phyloP scores from a whole-genome alignment of 306 rosid genomes.

The Echinosophora koreensis region DNA sequence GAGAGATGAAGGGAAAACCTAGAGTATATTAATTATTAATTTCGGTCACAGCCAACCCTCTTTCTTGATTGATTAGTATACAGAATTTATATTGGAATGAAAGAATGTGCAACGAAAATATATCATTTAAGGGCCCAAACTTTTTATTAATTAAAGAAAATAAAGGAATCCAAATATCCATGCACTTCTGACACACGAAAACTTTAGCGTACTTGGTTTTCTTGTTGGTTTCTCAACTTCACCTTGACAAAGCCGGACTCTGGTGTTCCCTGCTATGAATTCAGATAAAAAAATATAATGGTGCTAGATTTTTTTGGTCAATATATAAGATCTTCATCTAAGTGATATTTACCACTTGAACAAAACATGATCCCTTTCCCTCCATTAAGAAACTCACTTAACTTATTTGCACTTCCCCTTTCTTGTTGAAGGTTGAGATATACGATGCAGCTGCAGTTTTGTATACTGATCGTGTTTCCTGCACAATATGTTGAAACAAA shows the following conservation, averaged over 20 bases:
- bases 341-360: not conserved
- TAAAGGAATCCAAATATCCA: not conserved
- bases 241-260: not conserved
- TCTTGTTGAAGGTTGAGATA: no score
- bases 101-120: no score
- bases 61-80: no score
- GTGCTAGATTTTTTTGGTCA: not conserved
- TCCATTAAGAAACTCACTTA: not conserved
- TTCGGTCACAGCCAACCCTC: no score
- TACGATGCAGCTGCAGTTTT: no score
- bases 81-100: no score
- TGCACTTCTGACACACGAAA: conserved; percentile 16
- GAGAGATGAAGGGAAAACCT: no score
- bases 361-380: not conserved
- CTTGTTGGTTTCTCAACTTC: not conserved
- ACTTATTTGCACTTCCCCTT: no score
- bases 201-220: conserved; percentile 19
- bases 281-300: not conserved
- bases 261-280: not conserved
- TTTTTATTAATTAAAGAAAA: not conserved
- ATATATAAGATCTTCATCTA: not conserved
- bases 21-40: no score
- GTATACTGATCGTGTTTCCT: no score
- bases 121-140: not conserved
- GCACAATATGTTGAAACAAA: no score